Evolutionary conservation across 805 yeast species (phyloP).

Genomic region (Trichomonascus vanleenenianus): DNA sequence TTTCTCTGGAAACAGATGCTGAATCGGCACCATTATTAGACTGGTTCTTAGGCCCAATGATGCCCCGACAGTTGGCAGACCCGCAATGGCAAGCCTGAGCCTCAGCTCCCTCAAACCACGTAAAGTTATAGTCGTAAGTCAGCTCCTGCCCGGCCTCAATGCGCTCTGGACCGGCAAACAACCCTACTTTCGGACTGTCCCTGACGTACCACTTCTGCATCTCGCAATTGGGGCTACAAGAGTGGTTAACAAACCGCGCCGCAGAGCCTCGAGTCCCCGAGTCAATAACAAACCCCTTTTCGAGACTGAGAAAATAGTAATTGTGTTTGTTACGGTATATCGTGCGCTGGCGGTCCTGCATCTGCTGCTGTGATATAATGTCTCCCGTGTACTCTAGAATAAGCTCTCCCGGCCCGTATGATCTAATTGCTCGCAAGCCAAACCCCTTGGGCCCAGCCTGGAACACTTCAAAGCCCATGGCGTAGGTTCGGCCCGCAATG

Average conservation of each 20-base stretch:
- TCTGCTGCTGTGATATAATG: constrained; percentile 34
- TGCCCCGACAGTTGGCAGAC: constrained; percentile 34
- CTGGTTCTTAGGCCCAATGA: constrained; percentile 14
- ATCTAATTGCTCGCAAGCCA: constrained; percentile 35
- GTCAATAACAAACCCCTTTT: constrained; percentile 38
- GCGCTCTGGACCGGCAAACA: constrained; percentile 35
- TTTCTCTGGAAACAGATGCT: no score
- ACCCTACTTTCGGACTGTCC: constrained; percentile 38
- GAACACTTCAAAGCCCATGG: constrained; percentile 24
- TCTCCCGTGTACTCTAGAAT: constrained; percentile 45
- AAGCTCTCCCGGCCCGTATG: constrained; percentile 33
- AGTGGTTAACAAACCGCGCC: constrained; percentile 45
- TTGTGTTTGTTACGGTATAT: constrained; percentile 29
- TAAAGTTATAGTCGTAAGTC: constrained; percentile 43
- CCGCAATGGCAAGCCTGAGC: constrained; percentile 42
- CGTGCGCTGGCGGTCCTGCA: constrained; percentile 31
- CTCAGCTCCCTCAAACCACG: constrained; percentile 36
- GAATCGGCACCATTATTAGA: not conserved
- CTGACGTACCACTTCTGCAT: constrained; percentile 44
- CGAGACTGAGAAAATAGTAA: constrained; percentile 37
- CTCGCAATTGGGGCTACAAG: constrained; percentile 40
- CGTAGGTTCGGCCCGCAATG: constrained; percentile 15
- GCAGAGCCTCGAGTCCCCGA: constrained; percentile 39
- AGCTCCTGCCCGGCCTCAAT: constrained; percentile 38
- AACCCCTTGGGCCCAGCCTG: constrained; percentile 35